Evolutionary conservation across 805 yeast genomes (phyloP).

Genomic region (Candida sanyiensis): DNA sequence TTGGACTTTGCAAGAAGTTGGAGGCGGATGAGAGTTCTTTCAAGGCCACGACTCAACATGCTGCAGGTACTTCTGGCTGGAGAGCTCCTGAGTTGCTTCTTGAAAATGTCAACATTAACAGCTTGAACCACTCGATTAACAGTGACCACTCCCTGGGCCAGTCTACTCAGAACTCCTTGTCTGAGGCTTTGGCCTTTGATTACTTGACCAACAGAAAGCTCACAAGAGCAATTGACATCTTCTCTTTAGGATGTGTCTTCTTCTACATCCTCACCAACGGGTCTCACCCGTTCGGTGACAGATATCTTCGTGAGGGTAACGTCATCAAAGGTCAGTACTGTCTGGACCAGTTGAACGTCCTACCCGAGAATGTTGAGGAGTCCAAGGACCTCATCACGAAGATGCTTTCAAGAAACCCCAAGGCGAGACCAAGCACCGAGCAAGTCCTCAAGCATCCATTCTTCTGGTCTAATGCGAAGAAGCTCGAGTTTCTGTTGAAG

Average conservation of each 20-base stretch:
- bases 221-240: slow-evolving; percentile 88
- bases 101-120: slow-evolving; percentile 27
- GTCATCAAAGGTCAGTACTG: slow-evolving; percentile 62
- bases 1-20: slow-evolving; percentile 88
- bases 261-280: slow-evolving; percentile 82
- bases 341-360: slow-evolving; percentile 17
- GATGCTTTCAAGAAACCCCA: slow-evolving; percentile 71
- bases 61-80: slow-evolving; percentile 98
- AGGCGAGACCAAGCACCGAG: slow-evolving; percentile 62
- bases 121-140: slow-evolving; percentile 11
- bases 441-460: slow-evolving; percentile 75
- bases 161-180: slow-evolving; percentile 19
- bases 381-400: slow-evolving; percentile 63
- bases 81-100: slow-evolving; percentile 86
- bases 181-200: slow-evolving; percentile 34
- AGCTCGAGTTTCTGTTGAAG: slow-evolving; percentile 76
- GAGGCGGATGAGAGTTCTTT: slow-evolving; percentile 92
- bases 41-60: slow-evolving; percentile 84
- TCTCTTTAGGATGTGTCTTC: slow-evolving; percentile 91
- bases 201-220: slow-evolving; percentile 49
- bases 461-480: slow-evolving; percentile 74
- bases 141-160: slow-evolving; percentile 22
- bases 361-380: slow-evolving; percentile 45
- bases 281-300: slow-evolving; percentile 91
- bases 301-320: slow-evolving; percentile 82